phyloP scores from a whole-genome alignment of 1,284 basidiomycete genomes.

The Cerioporus squamosus region DNA sequence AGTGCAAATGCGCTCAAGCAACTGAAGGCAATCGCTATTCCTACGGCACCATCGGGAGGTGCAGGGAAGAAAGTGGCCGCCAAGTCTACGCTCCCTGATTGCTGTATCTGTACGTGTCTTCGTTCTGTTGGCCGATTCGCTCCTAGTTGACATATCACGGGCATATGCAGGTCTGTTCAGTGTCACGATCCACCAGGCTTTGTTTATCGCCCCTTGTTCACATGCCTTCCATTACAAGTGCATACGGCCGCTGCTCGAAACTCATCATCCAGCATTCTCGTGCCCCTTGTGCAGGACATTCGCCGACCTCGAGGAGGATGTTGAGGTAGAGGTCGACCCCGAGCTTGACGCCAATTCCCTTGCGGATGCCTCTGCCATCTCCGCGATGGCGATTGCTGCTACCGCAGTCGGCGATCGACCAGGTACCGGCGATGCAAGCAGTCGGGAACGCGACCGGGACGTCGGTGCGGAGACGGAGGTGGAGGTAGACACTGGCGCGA shows the following conservation, averaged over 20 bases:
- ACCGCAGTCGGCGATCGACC: constrained; percentile 25
- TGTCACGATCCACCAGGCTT: constrained; percentile 93
- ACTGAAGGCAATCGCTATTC: constrained; percentile 71
- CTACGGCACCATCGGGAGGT: constrained; percentile 28
- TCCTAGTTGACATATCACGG: neutral
- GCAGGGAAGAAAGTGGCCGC: constrained; percentile 40
- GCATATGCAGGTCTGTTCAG: constrained; percentile 76
- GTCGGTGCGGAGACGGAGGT: constrained; percentile 63
- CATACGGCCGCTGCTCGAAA: constrained; percentile 87
- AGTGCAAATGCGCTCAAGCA: constrained; percentile 84
- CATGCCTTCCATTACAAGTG: constrained; percentile 99
- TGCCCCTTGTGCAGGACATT: constrained; percentile 95
- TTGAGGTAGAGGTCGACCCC: constrained; percentile 87
- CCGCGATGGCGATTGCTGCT: constrained; percentile 16
- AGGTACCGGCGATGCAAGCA: constrained; percentile 25
- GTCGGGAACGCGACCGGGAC: constrained; percentile 33
- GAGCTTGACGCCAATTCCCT: constrained; percentile 42
- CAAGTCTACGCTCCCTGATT: constrained; percentile 78
- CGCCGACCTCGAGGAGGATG: constrained; percentile 95
- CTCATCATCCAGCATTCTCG: constrained; percentile 92
- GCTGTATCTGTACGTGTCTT: constrained; percentile 83
- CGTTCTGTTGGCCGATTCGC: neutral
- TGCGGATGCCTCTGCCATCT: constrained; percentile 32
- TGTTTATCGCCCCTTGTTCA: constrained; percentile 97
- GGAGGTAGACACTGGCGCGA: constrained; percentile 45